Percentiles rank a stretch among this genome's conserved stretches.
Evolutionary conservation across 1,284 basidiomycete species (phyloP).

Genomic region (Tylopilus sp.): DNA sequence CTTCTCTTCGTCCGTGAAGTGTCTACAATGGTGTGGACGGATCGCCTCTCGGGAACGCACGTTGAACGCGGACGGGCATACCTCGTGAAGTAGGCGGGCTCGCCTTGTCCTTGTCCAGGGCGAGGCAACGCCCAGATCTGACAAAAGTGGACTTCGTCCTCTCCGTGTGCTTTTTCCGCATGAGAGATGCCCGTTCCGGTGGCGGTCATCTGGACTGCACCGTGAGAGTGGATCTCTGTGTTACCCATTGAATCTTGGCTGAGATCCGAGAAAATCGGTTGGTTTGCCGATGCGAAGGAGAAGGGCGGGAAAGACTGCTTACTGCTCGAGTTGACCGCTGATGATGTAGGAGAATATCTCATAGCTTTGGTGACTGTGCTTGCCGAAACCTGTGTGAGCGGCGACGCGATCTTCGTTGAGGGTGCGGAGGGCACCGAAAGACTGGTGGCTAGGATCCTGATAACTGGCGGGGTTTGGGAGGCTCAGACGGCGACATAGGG

Average conservation of each 20-base stretch:
- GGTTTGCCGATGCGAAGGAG: not conserved
- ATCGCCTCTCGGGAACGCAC: no score
- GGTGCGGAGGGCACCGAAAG: conserved; percentile 62
- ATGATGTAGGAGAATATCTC: conserved; percentile 91
- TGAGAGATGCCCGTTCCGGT: conserved; percentile 85
- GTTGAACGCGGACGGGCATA: conserved; percentile 12
- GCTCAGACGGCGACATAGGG: not conserved
- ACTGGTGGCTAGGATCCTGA: conserved; percentile 51
- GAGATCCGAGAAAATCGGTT: conserved; percentile 2
- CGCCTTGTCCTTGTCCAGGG: conserved; percentile 44
- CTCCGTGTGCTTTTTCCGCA: conserved; percentile 67
- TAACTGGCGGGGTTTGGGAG: conserved; percentile 43
- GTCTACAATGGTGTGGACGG: conserved; percentile 31
- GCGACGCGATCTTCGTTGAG: conserved; percentile 91
- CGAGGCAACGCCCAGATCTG: conserved; percentile 81
- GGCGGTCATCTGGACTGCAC: conserved; percentile 87
- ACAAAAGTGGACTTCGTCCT: conserved; percentile 70
- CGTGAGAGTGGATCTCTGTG: conserved; percentile 79
- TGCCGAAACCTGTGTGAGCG: conserved; percentile 76
- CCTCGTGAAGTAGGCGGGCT: conserved; percentile 79
- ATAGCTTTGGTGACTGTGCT: conserved; percentile 79
- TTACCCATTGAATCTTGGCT: conserved; percentile 89
- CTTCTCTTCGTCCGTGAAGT: conserved; percentile 82
- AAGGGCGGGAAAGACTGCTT: conserved; percentile 21
- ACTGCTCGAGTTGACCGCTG: conserved; percentile 76